Percentiles rank a stretch among this genome's conserved stretches.
These are phyloP conservation scores for California macrophylla DNA, from an alignment of 441 rosid species.

Conservation along the genomic window DNA sequence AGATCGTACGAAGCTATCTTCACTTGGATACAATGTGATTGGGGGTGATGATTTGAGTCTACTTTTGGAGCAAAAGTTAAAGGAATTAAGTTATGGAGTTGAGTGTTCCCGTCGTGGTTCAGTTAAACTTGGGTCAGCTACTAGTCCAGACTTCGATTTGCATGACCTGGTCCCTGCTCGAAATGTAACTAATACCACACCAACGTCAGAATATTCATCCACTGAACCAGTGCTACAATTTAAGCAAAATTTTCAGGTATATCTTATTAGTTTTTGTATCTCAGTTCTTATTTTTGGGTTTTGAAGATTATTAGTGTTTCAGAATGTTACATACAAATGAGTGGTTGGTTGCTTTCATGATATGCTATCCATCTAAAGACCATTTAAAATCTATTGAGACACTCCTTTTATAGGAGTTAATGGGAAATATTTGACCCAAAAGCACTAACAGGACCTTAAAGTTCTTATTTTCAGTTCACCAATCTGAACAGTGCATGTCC, in stretches of 20 bases:
- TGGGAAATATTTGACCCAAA: too few species aligned
- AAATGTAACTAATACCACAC: slow-evolving; percentile 15
- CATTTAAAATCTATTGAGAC: not conserved
- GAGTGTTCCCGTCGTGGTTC: slow-evolving; percentile 45
- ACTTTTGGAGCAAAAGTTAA: slow-evolving; percentile 78
- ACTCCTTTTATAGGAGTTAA: too few species aligned
- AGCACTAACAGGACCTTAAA: too few species aligned
- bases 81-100: slow-evolving; percentile 48
- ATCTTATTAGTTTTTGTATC: not conserved
- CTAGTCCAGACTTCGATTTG: slow-evolving; percentile 26
- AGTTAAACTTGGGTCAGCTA: slow-evolving; percentile 32
- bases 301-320: too few species aligned
- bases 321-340: not conserved
- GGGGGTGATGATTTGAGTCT: slow-evolving; percentile 71
- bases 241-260: slow-evolving; percentile 47
- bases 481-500: too few species aligned
- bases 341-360: too few species aligned
- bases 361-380: not conserved
- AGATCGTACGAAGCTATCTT: slow-evolving; percentile 41
- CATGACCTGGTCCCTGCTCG: slow-evolving; percentile 21
- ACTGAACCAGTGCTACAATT: slow-evolving; percentile 18
- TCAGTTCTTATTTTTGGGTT: not conserved
- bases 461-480: not conserved
- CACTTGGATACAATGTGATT: slow-evolving; percentile 51
- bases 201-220: slow-evolving; percentile 22